Base-by-base conservation (phyloP, 495 filamentous ascomycete species). In the Haplographium delicatum region DNA sequence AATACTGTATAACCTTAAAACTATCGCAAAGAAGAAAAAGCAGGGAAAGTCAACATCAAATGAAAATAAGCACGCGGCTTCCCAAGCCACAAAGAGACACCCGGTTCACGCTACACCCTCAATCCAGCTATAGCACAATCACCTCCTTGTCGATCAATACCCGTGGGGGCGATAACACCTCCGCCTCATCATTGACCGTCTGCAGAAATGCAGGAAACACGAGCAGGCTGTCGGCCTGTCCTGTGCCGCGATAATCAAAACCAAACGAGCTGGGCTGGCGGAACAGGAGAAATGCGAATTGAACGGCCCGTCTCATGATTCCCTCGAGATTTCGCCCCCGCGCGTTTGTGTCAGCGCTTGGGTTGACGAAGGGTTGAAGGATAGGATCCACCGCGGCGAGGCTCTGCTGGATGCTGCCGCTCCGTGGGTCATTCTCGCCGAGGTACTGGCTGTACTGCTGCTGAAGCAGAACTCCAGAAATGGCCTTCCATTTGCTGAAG, bases 271-370 rank as follows among this genome's bases (percentile, higher is more conserved):
- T 60, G 4, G 65, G 66, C 51, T 70, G 66, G 9, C 61, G 56
- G 48, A 70, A 70, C 20, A 70, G 50, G 9, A 62, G 50, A 53
- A 63, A 70, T 22, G 58, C 66, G 56, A 66, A 68, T 18, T 50
- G 46, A 15, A 63, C 66, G 0, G 58, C 62, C 2, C 66, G 56
- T 38, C 61, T 62, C 23, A 68, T 51, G 15, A 70, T 61, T 45
- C 62, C 65, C 26, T 62, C 57, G 25, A 70, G 39, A 30, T 70
- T 68, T 10, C 52, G 53, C 4, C 19, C 44, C 19, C 66, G 56
- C 37, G 59, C 45, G 5, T 42, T 46, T 15, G 54, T 50, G 27
- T 58, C 53, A 11, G 53, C 47, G 7, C 48, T 58, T 28, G 47
- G 47, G 22, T 53, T 53, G 2, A 56, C 44, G 39, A 61, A 65